Percentiles rank a stretch among this genome's conserved stretches.
These are phyloP conservation scores for Paragyromitra xinjiangensis DNA, from an alignment of 495 filamentous ascomycete genomes.

Conservation along the genomic window DNA sequence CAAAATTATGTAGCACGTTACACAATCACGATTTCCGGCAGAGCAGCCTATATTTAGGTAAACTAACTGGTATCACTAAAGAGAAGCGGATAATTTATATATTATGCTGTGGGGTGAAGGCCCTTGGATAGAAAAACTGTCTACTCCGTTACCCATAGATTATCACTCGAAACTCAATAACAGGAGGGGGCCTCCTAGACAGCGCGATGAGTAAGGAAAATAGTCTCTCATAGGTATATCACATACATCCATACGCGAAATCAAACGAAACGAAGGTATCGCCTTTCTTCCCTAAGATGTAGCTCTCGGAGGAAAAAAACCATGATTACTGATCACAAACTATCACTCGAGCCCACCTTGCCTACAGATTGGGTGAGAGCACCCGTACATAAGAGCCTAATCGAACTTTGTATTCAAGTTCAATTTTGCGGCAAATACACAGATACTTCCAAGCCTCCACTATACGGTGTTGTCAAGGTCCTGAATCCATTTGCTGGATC, in stretches of 20 bases:
- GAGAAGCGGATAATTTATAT: background rate
- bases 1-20: background rate
- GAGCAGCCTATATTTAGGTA: background rate
- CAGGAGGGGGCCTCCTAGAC: background rate
- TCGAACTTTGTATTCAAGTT: background rate
- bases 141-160: background rate
- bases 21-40: background rate
- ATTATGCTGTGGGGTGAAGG: background rate
- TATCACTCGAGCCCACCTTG: background rate
- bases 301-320: background rate
- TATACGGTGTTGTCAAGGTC: conserved; percentile 9
- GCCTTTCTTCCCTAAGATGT: background rate
- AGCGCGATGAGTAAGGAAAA: no score
- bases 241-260: background rate
- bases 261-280: background rate
- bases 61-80: no score
- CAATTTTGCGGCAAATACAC: conserved; percentile 13
- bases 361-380: background rate
- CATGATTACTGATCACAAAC: conserved; percentile 1
- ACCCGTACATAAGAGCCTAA: background rate
- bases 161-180: background rate
- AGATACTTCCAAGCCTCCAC: conserved; percentile 3
- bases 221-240: no score
- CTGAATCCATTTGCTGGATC: conserved; percentile 21
- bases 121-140: background rate